Conservation (phyloP, 2,329 filamentous ascomycete species). For the Pseudovirgaria hyperparasitica region DNA sequence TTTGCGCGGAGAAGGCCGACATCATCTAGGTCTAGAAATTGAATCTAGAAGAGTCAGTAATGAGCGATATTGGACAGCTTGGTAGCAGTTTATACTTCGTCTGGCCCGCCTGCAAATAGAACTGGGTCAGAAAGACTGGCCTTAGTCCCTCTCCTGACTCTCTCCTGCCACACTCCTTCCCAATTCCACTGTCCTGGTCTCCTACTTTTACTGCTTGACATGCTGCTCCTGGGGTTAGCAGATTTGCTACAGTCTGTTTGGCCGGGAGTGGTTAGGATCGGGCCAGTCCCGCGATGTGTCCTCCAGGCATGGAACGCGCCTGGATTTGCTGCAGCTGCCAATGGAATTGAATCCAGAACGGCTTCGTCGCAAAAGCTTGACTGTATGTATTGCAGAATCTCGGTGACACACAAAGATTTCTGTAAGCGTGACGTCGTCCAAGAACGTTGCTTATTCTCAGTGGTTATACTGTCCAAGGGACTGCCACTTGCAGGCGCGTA, state of each 20-base stretch:
- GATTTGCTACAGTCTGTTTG: too few relatives aligned
- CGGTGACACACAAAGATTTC: constrained; percentile 23
- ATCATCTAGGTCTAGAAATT: constrained; percentile 22
- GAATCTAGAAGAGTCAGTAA: constrained; percentile 18
- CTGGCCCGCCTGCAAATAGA: constrained; percentile 54
- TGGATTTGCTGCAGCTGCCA: constrained; percentile 75
- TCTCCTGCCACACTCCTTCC: constrained; percentile 92
- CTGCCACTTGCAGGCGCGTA: constrained; percentile 6
- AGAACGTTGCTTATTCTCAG: constrained; percentile 6
- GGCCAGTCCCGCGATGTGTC: constrained; percentile 45
- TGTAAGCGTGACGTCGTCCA: constrained; percentile 3
- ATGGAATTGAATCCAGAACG: constrained; percentile 64
- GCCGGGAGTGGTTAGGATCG: constrained; percentile 9
- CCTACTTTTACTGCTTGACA: constrained; percentile 35
- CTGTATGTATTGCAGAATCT: constrained; percentile 68
- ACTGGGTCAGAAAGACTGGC: constrained; percentile 67
- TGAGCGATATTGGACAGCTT: background rate
- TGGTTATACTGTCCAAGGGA: background rate
- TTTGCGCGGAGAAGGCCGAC: constrained; percentile 21
- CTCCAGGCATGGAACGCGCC: constrained; percentile 93
- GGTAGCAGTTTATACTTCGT: constrained; percentile 58
- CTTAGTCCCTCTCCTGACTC: constrained; percentile 67
- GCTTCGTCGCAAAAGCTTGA: constrained; percentile 67
- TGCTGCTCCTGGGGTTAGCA: constrained; percentile 6
- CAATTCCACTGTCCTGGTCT: constrained; percentile 87